These are phyloP conservation scores for Penicillium sp. DNA, from an alignment of 2,329 filamentous ascomycete species.

Conservation along the genomic window DNA sequence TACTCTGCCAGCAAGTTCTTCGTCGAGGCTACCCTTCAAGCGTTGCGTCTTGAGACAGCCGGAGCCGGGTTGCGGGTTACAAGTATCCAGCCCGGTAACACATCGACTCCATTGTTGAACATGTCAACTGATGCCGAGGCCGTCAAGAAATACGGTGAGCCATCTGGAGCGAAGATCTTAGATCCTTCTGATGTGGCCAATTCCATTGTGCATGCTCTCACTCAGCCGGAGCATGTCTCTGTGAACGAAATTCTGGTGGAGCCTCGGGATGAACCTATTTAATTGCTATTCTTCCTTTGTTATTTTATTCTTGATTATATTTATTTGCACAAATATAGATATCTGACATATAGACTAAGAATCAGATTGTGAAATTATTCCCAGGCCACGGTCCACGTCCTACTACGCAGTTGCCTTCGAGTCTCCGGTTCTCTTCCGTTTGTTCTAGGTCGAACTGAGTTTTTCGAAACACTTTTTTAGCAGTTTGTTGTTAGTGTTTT, in stretches of 20 bases:
- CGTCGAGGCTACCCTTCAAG: constrained; percentile 77
- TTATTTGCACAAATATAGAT: neutral
- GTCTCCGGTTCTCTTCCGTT: neutral
- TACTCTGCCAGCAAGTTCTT: constrained; percentile 86
- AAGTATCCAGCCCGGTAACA: constrained; percentile 74
- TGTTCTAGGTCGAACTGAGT: neutral
- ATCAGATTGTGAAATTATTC: neutral
- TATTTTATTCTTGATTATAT: neutral
- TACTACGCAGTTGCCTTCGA: neutral
- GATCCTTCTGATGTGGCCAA: constrained; percentile 70
- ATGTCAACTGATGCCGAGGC: constrained; percentile 77
- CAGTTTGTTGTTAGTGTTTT: too few relatives aligned
- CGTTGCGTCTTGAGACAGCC: constrained; percentile 71
- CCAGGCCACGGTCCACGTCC: too few relatives aligned
- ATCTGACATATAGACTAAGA: neutral
- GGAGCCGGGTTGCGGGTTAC: constrained; percentile 72
- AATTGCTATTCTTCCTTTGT: constrained; percentile 4
- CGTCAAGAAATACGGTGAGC: constrained; percentile 74
- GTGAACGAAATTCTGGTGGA: constrained; percentile 81
- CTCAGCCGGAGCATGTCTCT: constrained; percentile 71
- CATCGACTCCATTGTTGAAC: constrained; percentile 67
- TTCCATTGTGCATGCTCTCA: constrained; percentile 71
- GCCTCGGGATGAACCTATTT: constrained; percentile 73
- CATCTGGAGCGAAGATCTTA: constrained; percentile 72
- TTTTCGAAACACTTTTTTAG: too few relatives aligned